phyloP scores from a whole-genome alignment of 345 rosid species.

The Brassica juncea region DNA sequence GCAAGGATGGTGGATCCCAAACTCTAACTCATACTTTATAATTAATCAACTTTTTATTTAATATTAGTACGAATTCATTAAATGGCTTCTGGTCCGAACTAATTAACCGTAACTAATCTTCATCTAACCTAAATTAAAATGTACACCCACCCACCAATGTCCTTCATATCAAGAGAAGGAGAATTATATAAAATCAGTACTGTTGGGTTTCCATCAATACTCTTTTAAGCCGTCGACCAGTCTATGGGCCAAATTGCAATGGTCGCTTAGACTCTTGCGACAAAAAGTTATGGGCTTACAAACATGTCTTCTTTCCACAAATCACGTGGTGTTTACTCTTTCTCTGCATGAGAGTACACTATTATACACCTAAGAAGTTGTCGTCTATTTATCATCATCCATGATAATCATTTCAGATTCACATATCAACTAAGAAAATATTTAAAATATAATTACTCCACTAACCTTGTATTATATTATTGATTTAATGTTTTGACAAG shows the following conservation, averaged over 20 bases:
- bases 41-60: constrained; percentile 24
- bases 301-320: too few relatives aligned
- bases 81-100: constrained; percentile 17
- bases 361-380: neutral
- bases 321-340: neutral
- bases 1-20: constrained; percentile 23
- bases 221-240: neutral
- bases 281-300: neutral
- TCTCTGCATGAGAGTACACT: neutral
- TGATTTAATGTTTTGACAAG: neutral
- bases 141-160: constrained; percentile 18
- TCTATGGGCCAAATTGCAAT: neutral
- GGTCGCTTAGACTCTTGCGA: neutral
- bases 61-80: constrained; percentile 12
- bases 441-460: neutral
- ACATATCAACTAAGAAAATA: neutral
- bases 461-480: neutral
- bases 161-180: constrained; percentile 1
- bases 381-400: neutral
- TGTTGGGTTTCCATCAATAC: neutral
- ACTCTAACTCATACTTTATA: constrained; percentile 9
- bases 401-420: neutral
- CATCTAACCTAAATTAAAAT: constrained; percentile 28
- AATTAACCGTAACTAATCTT: constrained; percentile 22
- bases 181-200: neutral